Percentiles rank a stretch among this genome's conserved stretches.
phyloP scores from a whole-genome alignment of 129 eudicot genomes.

The Lonicera japonica region DNA sequence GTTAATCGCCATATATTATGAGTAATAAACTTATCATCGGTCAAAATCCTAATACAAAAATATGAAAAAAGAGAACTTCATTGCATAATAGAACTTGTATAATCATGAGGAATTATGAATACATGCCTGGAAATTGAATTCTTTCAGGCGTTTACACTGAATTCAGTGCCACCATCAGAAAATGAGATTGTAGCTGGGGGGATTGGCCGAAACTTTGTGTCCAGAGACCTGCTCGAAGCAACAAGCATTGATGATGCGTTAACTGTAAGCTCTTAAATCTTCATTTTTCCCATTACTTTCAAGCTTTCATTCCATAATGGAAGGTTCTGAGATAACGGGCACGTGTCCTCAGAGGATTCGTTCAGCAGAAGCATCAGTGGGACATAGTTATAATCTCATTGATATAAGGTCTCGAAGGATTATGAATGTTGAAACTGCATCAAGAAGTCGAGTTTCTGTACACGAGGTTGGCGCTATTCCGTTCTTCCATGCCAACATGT shows the following conservation, averaged over 20 bases:
- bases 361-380: slow-evolving; percentile 64
- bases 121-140: not conserved
- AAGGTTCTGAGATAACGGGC: slow-evolving; percentile 5
- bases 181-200: slow-evolving; percentile 75
- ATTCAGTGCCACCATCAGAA: slow-evolving; percentile 79
- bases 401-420: slow-evolving; percentile 57
- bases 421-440: slow-evolving; percentile 85
- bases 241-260: slow-evolving; percentile 70
- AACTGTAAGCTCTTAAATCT: slow-evolving; percentile 35
- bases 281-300: not conserved
- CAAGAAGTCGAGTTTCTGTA: slow-evolving; percentile 64
- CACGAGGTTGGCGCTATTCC: slow-evolving; percentile 51
- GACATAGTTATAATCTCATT: slow-evolving; percentile 82
- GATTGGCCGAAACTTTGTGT: slow-evolving; percentile 77
- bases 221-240: slow-evolving; percentile 93
- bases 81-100: slow-evolving; percentile 8
- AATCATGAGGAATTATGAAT: too few relatives aligned
- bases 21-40: not conserved
- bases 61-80: not conserved
- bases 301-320: not conserved
- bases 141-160: slow-evolving; percentile 76
- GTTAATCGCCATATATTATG: not conserved
- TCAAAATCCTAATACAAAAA: not conserved
- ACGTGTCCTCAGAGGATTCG: slow-evolving; percentile 50
- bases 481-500: slow-evolving; percentile 97